Percentiles rank a stretch among this genome's conserved stretches.
These are phyloP conservation scores for Didymella glomerata DNA, from an alignment of 2,329 filamentous ascomycete genomes.

Conservation along the genomic window DNA sequence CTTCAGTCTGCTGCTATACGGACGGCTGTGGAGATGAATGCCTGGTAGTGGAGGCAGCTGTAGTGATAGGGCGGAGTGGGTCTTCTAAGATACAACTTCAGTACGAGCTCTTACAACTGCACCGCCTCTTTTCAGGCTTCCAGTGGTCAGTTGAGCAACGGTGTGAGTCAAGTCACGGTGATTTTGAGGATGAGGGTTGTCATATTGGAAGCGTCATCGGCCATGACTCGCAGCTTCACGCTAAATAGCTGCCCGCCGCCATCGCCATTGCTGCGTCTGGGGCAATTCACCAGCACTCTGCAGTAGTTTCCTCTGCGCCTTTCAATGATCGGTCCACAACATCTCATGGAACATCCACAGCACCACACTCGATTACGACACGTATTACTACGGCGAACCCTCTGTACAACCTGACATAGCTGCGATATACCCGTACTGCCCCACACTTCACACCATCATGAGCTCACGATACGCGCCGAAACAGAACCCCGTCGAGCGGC, in stretches of 20 bases:
- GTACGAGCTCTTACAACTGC: slow-evolving; percentile 3
- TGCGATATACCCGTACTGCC: slow-evolving; percentile 1
- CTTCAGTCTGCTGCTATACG: slow-evolving; percentile 3
- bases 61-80: slow-evolving; percentile 7
- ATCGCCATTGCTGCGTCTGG: slow-evolving; percentile 11
- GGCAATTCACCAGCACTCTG: slow-evolving; percentile 20
- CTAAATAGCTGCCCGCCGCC: slow-evolving; percentile 23
- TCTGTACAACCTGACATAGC: slow-evolving; percentile 33
- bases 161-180: slow-evolving; percentile 13
- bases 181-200: slow-evolving; percentile 6
- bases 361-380: slow-evolving; percentile 30
- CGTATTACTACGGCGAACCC: slow-evolving; percentile 38
- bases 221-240: slow-evolving; percentile 20
- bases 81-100: background rate
- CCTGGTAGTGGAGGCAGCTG: background rate
- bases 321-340: slow-evolving; percentile 42
- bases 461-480: slow-evolving; percentile 57
- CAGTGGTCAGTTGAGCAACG: background rate
- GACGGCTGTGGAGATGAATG: background rate
- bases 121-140: slow-evolving; percentile 3
- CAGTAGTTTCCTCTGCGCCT: slow-evolving; percentile 27
- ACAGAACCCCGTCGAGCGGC: slow-evolving; percentile 77
- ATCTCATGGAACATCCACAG: slow-evolving; percentile 47
- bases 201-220: slow-evolving; percentile 21
- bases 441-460: slow-evolving; percentile 37